phyloP scores from a whole-genome alignment of 176 grass and related monocot genomes.

The Alopecurus myosuroides region DNA sequence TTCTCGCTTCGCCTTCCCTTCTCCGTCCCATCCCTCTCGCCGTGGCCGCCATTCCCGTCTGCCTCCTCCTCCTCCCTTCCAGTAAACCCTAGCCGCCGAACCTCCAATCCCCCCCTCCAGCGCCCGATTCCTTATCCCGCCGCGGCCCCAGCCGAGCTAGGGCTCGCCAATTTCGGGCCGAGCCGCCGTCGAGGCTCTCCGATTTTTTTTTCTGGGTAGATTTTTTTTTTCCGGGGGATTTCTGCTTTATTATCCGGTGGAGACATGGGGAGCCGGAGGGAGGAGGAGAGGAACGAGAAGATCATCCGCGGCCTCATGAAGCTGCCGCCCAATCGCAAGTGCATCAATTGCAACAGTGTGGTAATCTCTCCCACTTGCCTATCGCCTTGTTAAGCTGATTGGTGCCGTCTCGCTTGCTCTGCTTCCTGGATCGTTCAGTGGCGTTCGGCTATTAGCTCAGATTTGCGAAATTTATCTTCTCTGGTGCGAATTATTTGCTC shows the following conservation, averaged over 20 bases:
- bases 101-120: conserved; percentile 26
- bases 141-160: conserved; percentile 24
- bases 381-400: conserved; percentile 11
- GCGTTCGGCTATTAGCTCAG: conserved; percentile 2
- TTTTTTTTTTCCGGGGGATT: neutral
- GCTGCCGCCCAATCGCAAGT: conserved; percentile 93
- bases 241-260: conserved; percentile 1
- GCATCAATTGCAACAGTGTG: conserved; percentile 92
- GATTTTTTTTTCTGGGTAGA: neutral
- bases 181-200: neutral
- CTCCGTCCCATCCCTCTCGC: conserved; percentile 23
- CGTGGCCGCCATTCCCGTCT: conserved; percentile 41
- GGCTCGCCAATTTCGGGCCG: conserved; percentile 25
- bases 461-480: neutral
- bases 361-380: conserved; percentile 32
- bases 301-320: conserved; percentile 98
- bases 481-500: neutral
- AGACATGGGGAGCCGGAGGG: conserved; percentile 80
- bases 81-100: conserved; percentile 59
- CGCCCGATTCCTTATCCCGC: neutral
- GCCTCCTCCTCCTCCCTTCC: conserved; percentile 24
- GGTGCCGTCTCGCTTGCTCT: neutral
- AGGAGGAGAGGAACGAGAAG: conserved; percentile 97
- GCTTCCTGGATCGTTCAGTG: neutral
- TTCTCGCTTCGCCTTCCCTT: conserved; percentile 25